phyloP scores from a whole-genome alignment of 75 land plant genomes.

The Azolla pinnata region DNA sequence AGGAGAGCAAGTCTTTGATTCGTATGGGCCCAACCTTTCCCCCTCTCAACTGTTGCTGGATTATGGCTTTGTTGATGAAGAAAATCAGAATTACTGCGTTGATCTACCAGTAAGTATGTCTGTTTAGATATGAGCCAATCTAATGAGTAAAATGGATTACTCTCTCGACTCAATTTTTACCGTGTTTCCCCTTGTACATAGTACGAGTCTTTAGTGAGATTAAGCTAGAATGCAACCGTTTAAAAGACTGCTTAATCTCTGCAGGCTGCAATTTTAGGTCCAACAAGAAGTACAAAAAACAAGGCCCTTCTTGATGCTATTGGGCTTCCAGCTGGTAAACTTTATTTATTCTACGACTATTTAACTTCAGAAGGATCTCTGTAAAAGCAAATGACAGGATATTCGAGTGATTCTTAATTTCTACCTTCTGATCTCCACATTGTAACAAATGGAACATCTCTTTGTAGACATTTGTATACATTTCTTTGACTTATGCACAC shows the following conservation, averaged over 20 bases:
- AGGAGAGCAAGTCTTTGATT: conserved; percentile 32
- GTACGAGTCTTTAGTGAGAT: background rate
- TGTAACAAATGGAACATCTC: too few relatives aligned
- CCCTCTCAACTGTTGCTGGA: conserved; percentile 24
- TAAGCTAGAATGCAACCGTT: background rate
- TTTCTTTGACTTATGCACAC: background rate
- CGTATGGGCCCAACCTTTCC: conserved; percentile 26
- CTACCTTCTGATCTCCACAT: too few relatives aligned
- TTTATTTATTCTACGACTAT: too few relatives aligned
- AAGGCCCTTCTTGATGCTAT: conserved; percentile 14
- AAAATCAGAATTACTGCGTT: conserved; percentile 23
- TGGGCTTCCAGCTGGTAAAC: conserved; percentile 25
- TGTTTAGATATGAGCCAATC: background rate
- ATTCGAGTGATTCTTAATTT: too few relatives aligned
- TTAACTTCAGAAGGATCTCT: too few relatives aligned
- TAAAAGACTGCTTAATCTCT: background rate
- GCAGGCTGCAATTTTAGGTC: conserved; percentile 23
- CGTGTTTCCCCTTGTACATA: too few relatives aligned
- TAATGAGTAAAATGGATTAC: too few relatives aligned
- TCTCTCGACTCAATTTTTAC: background rate
- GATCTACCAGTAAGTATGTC: conserved; percentile 19
- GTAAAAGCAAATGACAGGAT: too few relatives aligned
- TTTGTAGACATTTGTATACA: conserved; percentile 1
- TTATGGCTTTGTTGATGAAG: conserved; percentile 32
- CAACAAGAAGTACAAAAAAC: conserved; percentile 16